Conservation (phyloP, 805 yeast species). For the Sungouiella thailandica region DNA sequence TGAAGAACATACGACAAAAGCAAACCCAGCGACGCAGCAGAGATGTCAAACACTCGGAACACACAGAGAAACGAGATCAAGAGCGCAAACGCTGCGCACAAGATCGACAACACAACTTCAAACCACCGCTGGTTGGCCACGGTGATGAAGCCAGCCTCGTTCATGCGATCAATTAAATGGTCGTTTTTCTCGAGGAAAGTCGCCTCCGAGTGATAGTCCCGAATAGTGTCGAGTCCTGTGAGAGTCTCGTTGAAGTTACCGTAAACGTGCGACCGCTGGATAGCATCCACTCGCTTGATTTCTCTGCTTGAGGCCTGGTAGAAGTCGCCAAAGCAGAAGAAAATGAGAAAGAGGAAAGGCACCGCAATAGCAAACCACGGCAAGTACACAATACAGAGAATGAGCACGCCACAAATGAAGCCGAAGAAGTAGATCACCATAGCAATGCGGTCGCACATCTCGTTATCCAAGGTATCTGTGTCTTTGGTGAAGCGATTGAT, state of each 20-base stretch:
- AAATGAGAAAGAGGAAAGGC: constrained; percentile 3
- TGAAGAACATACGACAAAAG: constrained; percentile 6
- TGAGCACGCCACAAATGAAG: constrained; percentile 1
- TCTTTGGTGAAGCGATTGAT: constrained; percentile 24
- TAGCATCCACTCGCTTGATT: constrained; percentile 7
- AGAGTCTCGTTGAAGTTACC: constrained; percentile 7
- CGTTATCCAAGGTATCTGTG: constrained; percentile 21
- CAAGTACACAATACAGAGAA: constrained; percentile 7
- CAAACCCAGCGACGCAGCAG: constrained; percentile 9
- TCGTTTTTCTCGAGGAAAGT: constrained; percentile 3
- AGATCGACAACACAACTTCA: constrained; percentile 1
- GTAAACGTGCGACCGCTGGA: constrained; percentile 9
- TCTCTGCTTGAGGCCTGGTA: constrained; percentile 10
- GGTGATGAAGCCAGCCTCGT: constrained; percentile 7
- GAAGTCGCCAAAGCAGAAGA: constrained; percentile 1
- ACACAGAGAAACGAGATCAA: constrained; percentile 13
- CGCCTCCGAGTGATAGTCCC: background rate
- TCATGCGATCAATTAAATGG: constrained; percentile 4
- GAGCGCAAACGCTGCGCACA: constrained; percentile 3
- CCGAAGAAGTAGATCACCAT: constrained; percentile 4
- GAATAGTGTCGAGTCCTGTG: constrained; percentile 7
- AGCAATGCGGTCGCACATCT: constrained; percentile 17
- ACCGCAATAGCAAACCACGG: constrained; percentile 11
- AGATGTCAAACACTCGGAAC: constrained; percentile 13
- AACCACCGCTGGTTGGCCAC: constrained; percentile 8